Percentiles rank a stretch among this genome's conserved stretches.
These are phyloP conservation scores for Jaapia argillacea DNA, from an alignment of 768 basidiomycete genomes.

Conservation along the genomic window DNA sequence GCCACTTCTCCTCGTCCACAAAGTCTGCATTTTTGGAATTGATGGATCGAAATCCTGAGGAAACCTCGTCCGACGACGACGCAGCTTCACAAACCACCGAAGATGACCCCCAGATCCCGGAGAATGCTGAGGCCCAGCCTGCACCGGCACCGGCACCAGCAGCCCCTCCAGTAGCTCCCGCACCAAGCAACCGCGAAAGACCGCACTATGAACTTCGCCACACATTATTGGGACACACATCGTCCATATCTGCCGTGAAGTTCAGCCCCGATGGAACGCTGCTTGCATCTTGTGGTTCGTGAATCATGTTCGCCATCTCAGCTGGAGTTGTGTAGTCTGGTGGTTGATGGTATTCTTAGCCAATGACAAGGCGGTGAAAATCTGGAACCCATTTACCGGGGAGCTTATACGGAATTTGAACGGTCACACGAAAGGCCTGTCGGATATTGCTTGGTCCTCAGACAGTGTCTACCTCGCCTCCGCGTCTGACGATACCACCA, in stretches of 20 bases:
- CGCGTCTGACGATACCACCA: conserved; percentile 85
- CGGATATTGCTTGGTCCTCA: conserved; percentile 83
- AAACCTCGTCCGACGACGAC: conserved; percentile 43
- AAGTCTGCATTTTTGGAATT: no score
- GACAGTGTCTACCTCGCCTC: conserved; percentile 80
- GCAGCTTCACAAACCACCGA: conserved; percentile 78
- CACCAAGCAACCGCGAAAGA: conserved; percentile 28
- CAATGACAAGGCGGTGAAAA: conserved; percentile 69
- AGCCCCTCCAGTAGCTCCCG: conserved; percentile 18
- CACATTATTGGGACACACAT: conserved; percentile 66
- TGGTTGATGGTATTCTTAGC: conserved; percentile 37
- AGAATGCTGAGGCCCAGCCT: conserved; percentile 37
- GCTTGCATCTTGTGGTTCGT: conserved; percentile 80
- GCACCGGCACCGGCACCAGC: conserved; percentile 25
- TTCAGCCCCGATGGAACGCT: conserved; percentile 85
- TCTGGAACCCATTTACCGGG: conserved; percentile 77
- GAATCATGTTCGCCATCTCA: no score
- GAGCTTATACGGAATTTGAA: conserved; percentile 64
- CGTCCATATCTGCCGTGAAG: conserved; percentile 80
- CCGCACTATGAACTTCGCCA: conserved; percentile 67
- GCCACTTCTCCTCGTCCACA: no score
- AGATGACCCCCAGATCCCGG: conserved; percentile 72
- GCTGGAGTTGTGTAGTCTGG: no score
- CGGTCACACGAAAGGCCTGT: conserved; percentile 76
- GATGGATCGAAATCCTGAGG: conserved; percentile 23